A percentile compares a stretch with the other conserved stretches of the same genome.
Evolutionary conservation across 305 asterid species (phyloP).

Genomic region (Fraxinus floribunda): DNA sequence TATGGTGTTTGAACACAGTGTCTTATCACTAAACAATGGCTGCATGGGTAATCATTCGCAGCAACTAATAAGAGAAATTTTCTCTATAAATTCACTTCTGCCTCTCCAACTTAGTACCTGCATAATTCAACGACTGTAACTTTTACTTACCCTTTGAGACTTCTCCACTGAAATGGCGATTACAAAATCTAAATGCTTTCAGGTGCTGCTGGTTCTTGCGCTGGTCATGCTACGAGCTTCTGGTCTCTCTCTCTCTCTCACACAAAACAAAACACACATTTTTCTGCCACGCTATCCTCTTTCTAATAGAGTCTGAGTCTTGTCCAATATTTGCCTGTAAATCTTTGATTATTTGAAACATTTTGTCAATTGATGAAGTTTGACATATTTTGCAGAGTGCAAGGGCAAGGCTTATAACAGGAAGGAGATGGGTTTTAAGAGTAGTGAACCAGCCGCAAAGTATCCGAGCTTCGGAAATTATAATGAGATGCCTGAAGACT

Average conservation of each 20-base stretch:
- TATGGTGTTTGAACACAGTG: slow-evolving; percentile 24
- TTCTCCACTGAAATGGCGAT: slow-evolving; percentile 3
- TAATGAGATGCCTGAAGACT: slow-evolving; percentile 33
- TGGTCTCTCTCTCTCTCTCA: slow-evolving; percentile 36
- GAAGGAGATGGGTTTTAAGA: slow-evolving; percentile 40
- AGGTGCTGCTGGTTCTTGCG: slow-evolving; percentile 26
- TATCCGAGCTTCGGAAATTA: slow-evolving; percentile 17
- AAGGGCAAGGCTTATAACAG: slow-evolving; percentile 24
- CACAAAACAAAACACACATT: not conserved
- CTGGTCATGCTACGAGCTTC: slow-evolving; percentile 30
- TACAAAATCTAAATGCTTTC: slow-evolving; percentile 28
- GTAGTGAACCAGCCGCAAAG: slow-evolving; percentile 8
- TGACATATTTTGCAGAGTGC: not conserved
- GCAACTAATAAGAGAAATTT: not conserved
- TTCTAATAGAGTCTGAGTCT: not conserved
- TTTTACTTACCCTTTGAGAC: not conserved
- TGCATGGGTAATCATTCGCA: slow-evolving; percentile 44
- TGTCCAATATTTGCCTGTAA: not conserved
- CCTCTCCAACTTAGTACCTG: not conserved
- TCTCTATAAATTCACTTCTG: slow-evolving; percentile 32
- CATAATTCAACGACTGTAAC: not conserved
- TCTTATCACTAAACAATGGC: slow-evolving; percentile 47
- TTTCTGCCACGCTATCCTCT: not conserved
- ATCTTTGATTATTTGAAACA: not conserved
- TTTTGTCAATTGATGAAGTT: not conserved